Evolutionary conservation across 441 rosid species (phyloP).

Genomic region (Pelargonium australe): DNA sequence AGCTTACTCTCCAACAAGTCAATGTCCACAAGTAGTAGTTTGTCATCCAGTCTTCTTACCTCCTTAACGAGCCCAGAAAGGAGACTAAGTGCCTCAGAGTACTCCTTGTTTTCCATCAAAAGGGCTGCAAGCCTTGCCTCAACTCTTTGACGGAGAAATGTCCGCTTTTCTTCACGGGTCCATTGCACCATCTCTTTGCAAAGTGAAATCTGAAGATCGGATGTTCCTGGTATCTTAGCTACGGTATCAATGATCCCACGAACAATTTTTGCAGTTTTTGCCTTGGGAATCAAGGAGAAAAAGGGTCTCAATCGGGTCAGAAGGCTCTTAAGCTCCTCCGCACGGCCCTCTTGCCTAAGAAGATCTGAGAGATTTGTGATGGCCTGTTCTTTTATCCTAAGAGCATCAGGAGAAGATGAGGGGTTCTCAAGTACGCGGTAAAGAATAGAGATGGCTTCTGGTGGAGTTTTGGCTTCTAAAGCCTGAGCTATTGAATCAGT

Average conservation of each 20-base stretch:
- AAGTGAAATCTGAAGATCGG: constrained; percentile 81
- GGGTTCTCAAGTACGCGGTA: constrained; percentile 68
- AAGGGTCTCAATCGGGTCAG: constrained; percentile 76
- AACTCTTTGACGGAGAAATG: constrained; percentile 83
- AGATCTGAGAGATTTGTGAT: constrained; percentile 69
- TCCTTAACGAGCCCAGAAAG: constrained; percentile 70
- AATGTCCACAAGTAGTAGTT: constrained; percentile 86
- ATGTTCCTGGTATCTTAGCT: constrained; percentile 81
- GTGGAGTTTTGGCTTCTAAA: constrained; percentile 53
- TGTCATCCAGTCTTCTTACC: constrained; percentile 89
- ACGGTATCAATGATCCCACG: constrained; percentile 76
- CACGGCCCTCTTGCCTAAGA: constrained; percentile 69
- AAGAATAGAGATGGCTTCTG: constrained; percentile 58
- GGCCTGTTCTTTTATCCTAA: constrained; percentile 75
- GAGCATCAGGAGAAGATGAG: constrained; percentile 71
- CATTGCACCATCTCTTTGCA: constrained; percentile 90
- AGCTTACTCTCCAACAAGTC: constrained; percentile 85
- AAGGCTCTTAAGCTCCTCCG: constrained; percentile 69
- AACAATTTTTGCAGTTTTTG: constrained; percentile 87
- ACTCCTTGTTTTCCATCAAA: constrained; percentile 77
- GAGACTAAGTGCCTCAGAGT: constrained; percentile 62
- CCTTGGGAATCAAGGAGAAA: constrained; percentile 83
- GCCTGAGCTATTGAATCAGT: constrained; percentile 65
- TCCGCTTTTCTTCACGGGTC: constrained; percentile 88
- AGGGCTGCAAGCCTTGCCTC: constrained; percentile 95